Evolutionary conservation across 176 grass and related monocot genomes (phyloP).

Genomic region (Typha latifolia): DNA sequence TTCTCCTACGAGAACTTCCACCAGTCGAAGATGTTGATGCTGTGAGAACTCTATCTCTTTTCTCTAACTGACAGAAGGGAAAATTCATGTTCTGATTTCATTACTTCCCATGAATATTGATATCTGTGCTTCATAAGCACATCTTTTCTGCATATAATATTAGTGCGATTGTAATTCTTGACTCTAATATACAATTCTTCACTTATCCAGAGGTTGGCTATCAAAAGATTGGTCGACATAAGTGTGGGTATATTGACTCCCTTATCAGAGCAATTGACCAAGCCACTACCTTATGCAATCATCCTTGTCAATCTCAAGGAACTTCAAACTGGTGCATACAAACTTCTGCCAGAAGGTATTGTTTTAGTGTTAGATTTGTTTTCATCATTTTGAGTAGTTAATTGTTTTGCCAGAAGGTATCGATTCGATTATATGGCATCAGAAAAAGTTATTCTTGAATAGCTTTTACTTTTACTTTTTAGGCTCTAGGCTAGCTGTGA

Average conservation of each 20-base stretch:
- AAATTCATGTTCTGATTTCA: neutral
- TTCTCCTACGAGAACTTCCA: constrained; percentile 92
- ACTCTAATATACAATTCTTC: neutral
- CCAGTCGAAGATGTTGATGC: constrained; percentile 75
- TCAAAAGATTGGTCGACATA: constrained; percentile 94
- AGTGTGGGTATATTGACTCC: constrained; percentile 83
- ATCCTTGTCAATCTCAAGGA: constrained; percentile 78
- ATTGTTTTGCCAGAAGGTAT: neutral
- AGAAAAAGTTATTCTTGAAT: constrained; percentile 12
- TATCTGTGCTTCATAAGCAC: no score
- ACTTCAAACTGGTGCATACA: constrained; percentile 66
- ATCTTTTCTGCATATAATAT: no score
- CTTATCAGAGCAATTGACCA: constrained; percentile 81
- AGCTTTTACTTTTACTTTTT: constrained; percentile 16
- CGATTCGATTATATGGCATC: neutral
- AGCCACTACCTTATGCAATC: constrained; percentile 81
- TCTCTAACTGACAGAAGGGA: neutral
- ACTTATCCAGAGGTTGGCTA: constrained; percentile 73
- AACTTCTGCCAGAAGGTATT: constrained; percentile 89
- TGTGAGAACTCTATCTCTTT: constrained; percentile 37
- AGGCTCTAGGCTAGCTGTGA: constrained; percentile 88
- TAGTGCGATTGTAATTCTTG: neutral
- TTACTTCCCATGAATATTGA: no score
- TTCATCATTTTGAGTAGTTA: neutral
- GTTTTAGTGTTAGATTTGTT: neutral